Evolutionary conservation across 148 eudicot genomes (phyloP), one percentile per base, ranked within the genome.

Genomic region (Amaranthus hypochondriacus): DNA sequence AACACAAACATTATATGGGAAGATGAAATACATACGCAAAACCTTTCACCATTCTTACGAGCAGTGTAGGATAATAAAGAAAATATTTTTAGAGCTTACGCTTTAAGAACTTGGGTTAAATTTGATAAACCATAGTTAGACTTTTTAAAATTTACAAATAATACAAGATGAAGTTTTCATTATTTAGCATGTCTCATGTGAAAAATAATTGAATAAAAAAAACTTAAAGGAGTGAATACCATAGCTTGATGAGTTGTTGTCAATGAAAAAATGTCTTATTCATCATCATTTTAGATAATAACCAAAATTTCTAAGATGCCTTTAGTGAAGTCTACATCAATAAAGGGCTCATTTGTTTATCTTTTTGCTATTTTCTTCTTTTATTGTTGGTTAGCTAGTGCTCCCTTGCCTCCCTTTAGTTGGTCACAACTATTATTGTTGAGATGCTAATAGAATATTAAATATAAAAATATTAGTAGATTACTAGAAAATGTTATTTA

Each of bases 271-370:
- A 39, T 54, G 72, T 44, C 47, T n/a, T 54, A 2, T 39, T 55
- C 61, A 55, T 69, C 48, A 43, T 28, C 39, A 28, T 28, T 28
- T 28, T 28, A 28, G 39, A 7, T 7, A 42, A 66, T 48, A 28
- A 5, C 12, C 21, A 6, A 54, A 39, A 12, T 39, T 55, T 28
- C 21, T 42, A 69, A 53, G 59, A 42, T 52, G 72, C 59, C 39
- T 69, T 18, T 68, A n/a, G 3, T 55, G 62, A 53, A 69, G 72
- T 54, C 60, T 21, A 54, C 72, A 55, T 69, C 72, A 57, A 70
- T 43, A 56, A 56, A 70, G 53, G 57, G 62, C 69, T 48, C 7
- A 48, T 66, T 66, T 66, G 69, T 66, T 66, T 66, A 66, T 49
- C 42, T 43, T 48, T 6, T 7, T 66, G 43, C 69, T 15, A 15